Percentiles rank a stretch among this genome's conserved stretches.
Conservation (phyloP, 345 rosid species). For the Euphorbia pulcherrima region DNA sequence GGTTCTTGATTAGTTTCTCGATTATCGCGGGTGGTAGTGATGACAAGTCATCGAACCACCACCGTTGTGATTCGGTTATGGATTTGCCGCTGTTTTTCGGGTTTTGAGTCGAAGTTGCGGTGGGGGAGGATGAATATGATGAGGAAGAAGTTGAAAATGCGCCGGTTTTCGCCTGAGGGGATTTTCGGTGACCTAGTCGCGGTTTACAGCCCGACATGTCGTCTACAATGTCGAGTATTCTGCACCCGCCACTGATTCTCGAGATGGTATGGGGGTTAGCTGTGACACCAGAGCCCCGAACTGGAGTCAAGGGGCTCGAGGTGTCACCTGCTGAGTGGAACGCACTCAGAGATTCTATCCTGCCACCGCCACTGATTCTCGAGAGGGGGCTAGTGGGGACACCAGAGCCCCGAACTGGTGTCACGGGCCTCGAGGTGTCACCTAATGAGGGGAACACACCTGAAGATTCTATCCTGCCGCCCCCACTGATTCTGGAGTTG, state of each 20-base stretch:
- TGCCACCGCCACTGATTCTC: too few relatives aligned
- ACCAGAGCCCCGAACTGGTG: too few relatives aligned
- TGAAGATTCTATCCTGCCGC: not conserved
- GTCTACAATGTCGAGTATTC: too few relatives aligned
- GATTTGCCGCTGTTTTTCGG: slow-evolving; percentile 39
- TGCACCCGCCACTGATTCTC: too few relatives aligned
- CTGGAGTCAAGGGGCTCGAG: too few relatives aligned
- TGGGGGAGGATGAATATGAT: slow-evolving; percentile 58
- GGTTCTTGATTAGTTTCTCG: slow-evolving; percentile 41
- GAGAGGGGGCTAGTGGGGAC: too few relatives aligned
- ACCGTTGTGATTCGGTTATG: slow-evolving; percentile 31
- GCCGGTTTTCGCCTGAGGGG: not conserved
- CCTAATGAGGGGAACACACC: not conserved
- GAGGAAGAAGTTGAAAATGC: slow-evolving; percentile 36
- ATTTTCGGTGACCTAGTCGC: too few relatives aligned
- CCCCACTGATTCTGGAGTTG: not conserved
- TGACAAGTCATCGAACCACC: slow-evolving; percentile 77
- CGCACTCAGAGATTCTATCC: too few relatives aligned
- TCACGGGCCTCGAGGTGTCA: not conserved
- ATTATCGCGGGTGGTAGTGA: slow-evolving; percentile 45
- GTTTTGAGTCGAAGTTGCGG: slow-evolving; percentile 31
- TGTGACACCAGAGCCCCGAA: too few relatives aligned
- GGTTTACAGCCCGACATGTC: too few relatives aligned
- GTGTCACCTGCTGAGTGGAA: too few relatives aligned
- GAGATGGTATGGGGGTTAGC: too few relatives aligned